Evolutionary conservation across 1,139 yeast genomes (phyloP).

Genomic region (Pneumocystis sp.): DNA sequence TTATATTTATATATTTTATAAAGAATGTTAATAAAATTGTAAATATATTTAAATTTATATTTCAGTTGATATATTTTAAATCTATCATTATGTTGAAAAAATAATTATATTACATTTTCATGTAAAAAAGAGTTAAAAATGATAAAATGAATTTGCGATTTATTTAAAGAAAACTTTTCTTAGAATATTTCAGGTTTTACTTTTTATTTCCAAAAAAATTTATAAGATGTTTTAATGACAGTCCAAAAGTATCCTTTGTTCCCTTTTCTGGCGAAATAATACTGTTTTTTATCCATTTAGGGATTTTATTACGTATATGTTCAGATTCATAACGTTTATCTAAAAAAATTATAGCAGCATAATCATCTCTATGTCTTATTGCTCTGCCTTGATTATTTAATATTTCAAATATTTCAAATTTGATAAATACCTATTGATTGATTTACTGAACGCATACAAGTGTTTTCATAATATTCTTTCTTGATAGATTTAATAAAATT

Average conservation of each 20-base stretch:
- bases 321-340: slow-evolving; percentile 45
- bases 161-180: not conserved
- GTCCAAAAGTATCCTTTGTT: not conserved
- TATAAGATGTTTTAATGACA: not conserved
- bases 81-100: too few species aligned
- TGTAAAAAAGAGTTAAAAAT: not conserved
- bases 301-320: slow-evolving; percentile 46
- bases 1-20: not conserved
- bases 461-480: slow-evolving; percentile 57
- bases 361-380: slow-evolving; percentile 70
- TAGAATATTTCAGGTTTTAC: not conserved
- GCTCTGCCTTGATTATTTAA: slow-evolving; percentile 35
- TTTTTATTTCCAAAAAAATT: not conserved
- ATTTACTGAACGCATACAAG: slow-evolving; percentile 84
- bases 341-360: slow-evolving; percentile 55
- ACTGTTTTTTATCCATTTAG: slow-evolving; percentile 55
- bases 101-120: too few species aligned
- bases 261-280: not conserved
- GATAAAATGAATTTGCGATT: not conserved
- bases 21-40: not conserved
- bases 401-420: not conserved
- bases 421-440: slow-evolving; percentile 57
- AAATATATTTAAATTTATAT: too few species aligned
- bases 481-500: slow-evolving; percentile 20
- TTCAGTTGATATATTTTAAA: too few species aligned